Evolutionary conservation across 108 stramenopile species (phyloP).

Genomic region (Cylindrotheca closterium): DNA sequence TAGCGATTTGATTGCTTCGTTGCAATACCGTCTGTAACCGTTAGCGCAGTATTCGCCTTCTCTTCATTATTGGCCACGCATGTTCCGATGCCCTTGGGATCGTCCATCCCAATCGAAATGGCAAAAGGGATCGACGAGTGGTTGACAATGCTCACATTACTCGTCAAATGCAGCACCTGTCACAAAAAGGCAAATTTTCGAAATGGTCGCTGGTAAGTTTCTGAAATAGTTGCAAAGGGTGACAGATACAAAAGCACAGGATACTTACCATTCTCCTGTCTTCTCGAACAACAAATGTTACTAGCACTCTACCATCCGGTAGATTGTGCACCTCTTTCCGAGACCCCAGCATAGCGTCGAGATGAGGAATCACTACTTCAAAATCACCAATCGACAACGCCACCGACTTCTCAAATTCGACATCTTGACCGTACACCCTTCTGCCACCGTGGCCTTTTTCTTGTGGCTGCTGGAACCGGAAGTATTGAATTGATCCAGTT

Average conservation of each 20-base stretch:
- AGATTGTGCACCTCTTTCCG: constrained; percentile 42
- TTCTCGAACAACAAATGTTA: constrained; percentile 56
- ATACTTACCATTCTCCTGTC: constrained; percentile 72
- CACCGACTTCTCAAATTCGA: constrained; percentile 53
- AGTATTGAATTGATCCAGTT: constrained; percentile 61
- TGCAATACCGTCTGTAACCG: constrained; percentile 4
- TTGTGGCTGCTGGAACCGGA: constrained; percentile 67
- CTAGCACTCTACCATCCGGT: constrained; percentile 38
- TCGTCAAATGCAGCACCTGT: constrained; percentile 66
- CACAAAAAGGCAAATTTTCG: too few relatives aligned
- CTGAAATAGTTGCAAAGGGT: too few relatives aligned
- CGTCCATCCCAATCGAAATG: constrained; percentile 16
- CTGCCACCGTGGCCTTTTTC: constrained; percentile 65
- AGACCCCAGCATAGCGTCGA: constrained; percentile 40
- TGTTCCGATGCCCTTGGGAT: constrained; percentile 1
- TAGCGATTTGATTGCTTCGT: constrained; percentile 12
- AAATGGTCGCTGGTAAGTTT: too few relatives aligned
- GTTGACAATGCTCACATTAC: constrained; percentile 63
- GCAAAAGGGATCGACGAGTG: constrained; percentile 58
- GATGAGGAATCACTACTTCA: constrained; percentile 5
- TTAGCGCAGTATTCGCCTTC: constrained; percentile 2
- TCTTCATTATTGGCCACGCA: constrained; percentile 20
- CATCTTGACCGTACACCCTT: constrained; percentile 81
- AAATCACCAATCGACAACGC: constrained; percentile 18
- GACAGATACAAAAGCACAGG: too few relatives aligned